Evolutionary conservation across 345 rosid species (phyloP).

Genomic region (Salix koriyanagi): DNA sequence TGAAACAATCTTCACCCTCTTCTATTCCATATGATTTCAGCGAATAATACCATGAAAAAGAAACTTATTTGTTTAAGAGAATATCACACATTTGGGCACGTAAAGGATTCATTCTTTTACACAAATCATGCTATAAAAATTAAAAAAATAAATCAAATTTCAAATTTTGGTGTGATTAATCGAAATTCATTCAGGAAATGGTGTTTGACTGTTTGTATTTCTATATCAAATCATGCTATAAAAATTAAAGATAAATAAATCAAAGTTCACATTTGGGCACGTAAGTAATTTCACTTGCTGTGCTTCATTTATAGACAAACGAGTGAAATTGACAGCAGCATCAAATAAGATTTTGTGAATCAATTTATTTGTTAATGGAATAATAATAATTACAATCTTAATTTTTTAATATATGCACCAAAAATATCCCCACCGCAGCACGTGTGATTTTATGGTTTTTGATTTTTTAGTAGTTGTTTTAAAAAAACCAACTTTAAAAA

Average conservation of each 20-base stretch:
- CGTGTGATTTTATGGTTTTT: background rate
- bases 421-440: background rate
- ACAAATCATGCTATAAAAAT: background rate
- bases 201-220: background rate
- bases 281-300: too few relatives aligned
- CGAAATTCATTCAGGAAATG: background rate
- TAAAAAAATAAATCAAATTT: background rate
- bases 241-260: too few relatives aligned
- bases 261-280: too few relatives aligned
- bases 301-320: background rate
- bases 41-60: too few relatives aligned
- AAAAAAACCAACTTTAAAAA: too few relatives aligned
- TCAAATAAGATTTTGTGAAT: background rate
- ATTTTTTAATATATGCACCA: background rate
- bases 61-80: too few relatives aligned
- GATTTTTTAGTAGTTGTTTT: too few relatives aligned
- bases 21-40: too few relatives aligned
- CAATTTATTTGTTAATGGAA: background rate
- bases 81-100: too few relatives aligned
- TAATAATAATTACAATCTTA: background rate
- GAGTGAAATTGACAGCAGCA: background rate
- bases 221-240: too few relatives aligned
- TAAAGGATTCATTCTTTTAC: too few relatives aligned
- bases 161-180: background rate
- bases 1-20: too few relatives aligned